phyloP scores from a whole-genome alignment of 1,284 basidiomycete species.

The Xerocomus minutiporus region DNA sequence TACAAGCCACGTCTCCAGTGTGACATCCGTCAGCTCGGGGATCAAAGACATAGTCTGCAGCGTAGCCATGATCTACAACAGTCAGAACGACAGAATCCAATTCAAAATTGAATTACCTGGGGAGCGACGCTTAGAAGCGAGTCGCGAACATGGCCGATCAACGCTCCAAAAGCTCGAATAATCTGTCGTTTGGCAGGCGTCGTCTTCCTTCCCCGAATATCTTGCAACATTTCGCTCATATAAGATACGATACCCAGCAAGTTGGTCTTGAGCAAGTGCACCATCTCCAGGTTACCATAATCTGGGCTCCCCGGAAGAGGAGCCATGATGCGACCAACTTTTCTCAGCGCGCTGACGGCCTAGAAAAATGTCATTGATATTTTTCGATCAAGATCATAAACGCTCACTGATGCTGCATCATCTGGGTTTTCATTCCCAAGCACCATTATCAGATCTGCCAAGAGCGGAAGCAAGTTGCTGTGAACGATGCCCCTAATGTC shows the following conservation, averaged over 20 bases:
- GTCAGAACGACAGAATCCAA: conserved; percentile 12
- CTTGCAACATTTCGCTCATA: conserved; percentile 81
- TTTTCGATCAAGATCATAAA: background rate
- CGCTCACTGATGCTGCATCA: conserved; percentile 42
- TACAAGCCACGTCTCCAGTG: conserved; percentile 77
- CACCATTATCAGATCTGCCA: conserved; percentile 71
- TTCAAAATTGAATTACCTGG: conserved; percentile 53
- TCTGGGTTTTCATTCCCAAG: conserved; percentile 63
- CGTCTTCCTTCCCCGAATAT: conserved; percentile 70
- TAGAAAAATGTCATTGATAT: conserved; percentile 25
- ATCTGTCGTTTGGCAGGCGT: conserved; percentile 67
- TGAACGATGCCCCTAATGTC: conserved; percentile 54
- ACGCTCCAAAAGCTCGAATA: conserved; percentile 72
- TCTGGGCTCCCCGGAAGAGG: conserved; percentile 20
- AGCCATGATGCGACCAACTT: conserved; percentile 45
- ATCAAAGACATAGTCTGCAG: conserved; percentile 83
- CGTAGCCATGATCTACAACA: conserved; percentile 86
- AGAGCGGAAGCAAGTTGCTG: conserved; percentile 60
- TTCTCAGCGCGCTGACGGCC: conserved; percentile 61
- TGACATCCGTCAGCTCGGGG: conserved; percentile 71
- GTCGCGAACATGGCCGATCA: conserved; percentile 71
- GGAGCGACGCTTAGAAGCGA: conserved; percentile 73
- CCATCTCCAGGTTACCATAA: conserved; percentile 39
- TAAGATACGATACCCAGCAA: conserved; percentile 80
- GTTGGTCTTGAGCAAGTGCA: conserved; percentile 62